Evolutionary conservation across 257 asterid species (phyloP), one percentile per base, ranked within the genome.

Genomic region (Oldenlandia corymbosa): DNA sequence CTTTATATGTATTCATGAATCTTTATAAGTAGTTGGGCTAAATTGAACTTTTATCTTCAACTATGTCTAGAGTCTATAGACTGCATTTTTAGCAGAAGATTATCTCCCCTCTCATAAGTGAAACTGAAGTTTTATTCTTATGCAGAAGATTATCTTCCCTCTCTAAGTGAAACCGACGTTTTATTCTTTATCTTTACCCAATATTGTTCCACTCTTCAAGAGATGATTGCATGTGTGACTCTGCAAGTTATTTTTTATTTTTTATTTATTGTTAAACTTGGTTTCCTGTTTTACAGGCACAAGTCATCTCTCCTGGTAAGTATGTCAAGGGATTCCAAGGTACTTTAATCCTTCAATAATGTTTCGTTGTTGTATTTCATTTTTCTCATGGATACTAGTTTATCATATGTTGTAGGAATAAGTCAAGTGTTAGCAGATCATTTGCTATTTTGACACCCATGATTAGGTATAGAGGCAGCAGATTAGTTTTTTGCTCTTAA

Each of bases 291-390:
- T 65, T 68, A 70, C 85, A 90, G 94, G 85, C 86, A 90, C 73
- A 85, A 72, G 75, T 26, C 85, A 73, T 83, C 88, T 66, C 86
- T 87, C 66, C 64, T 90, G 57, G 87, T 82, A 65, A 87, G 95
- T 81, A 75, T 83, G 69, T 84, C 92, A 42, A 80, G 64, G 83
- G 79, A 90, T 70, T 90, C 94, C 65, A 90, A 87, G 95, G 95
- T 87, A 78, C 66, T 69, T 12, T 46, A 34, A 61, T 52, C 67
- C 31, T 59, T 66, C 17, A 31, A 28, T 62, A 20, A 21, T 14
- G 14, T 48, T 34, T 49, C 54, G 59, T 47, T 5, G 28, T 66
- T 49, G 28, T 70, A 39, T 37, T 24, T 34, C 39, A 34, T 34
- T 18, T 43, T 63, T 14, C 28, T 32, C 23, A 39, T 42, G 52